Evolutionary conservation across 2,329 filamentous ascomycete species (phyloP).

Genomic region (Pseudogymnoascus sp.): DNA sequence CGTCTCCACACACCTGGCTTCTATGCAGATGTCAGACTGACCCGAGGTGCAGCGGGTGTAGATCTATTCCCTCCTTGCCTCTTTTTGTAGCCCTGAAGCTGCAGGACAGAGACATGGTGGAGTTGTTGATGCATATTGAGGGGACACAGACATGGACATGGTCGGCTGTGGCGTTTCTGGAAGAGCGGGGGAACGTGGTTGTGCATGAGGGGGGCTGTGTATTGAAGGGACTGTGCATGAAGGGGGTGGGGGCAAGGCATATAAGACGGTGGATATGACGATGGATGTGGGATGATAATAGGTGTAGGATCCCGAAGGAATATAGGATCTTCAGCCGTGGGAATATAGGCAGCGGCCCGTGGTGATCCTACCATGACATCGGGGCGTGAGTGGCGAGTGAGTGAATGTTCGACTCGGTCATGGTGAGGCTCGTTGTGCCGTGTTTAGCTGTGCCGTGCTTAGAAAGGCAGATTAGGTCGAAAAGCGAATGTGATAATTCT

Average conservation of each 20-base stretch:
- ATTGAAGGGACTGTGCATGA: constrained; percentile 2
- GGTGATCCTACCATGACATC: not conserved
- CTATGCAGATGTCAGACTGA: not conserved
- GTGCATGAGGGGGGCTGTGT: not conserved
- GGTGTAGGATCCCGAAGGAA: not conserved
- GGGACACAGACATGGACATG: not conserved
- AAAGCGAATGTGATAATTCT: not conserved
- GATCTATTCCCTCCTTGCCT: not conserved
- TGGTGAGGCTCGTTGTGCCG: not conserved
- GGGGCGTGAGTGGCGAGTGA: not conserved
- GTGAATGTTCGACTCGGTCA: not conserved
- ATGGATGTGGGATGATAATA: not conserved
- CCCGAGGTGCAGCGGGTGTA: not conserved
- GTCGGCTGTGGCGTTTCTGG: not conserved
- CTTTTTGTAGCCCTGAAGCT: not conserved
- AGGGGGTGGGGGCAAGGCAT: not conserved
- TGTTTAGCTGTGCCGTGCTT: not conserved
- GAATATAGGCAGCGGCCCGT: not conserved
- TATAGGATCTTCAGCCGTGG: not conserved
- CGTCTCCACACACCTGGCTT: not conserved
- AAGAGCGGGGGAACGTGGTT: not conserved
- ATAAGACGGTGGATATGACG: not conserved
- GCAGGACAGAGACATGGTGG: not conserved
- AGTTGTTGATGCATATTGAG: not conserved
- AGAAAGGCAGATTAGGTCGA: not conserved